A percentile compares a stretch with the other conserved stretches of the same genome.
phyloP scores from a whole-genome alignment of 257 asterid genomes.

The Phtheirospermum japonicum region DNA sequence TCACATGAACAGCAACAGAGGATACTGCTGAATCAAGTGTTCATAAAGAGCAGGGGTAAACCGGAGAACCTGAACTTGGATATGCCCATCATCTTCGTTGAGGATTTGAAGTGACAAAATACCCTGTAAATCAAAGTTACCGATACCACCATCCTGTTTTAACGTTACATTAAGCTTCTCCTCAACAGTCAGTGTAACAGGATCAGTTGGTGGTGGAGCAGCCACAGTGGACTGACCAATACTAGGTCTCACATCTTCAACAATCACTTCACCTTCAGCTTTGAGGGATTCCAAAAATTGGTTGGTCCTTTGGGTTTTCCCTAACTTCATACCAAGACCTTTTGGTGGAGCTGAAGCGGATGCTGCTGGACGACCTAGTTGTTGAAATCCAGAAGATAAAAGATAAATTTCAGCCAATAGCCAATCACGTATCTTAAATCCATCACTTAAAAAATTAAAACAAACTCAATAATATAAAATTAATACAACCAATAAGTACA shows the following conservation, averaged over 20 bases:
- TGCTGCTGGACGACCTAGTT: conserved; percentile 68
- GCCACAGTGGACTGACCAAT: conserved; percentile 65
- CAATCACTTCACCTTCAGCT: conserved; percentile 89
- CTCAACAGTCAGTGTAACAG: conserved; percentile 80
- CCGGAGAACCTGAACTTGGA: conserved; percentile 83
- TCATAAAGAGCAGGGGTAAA: conserved; percentile 16
- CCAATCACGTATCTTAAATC: conserved; percentile 14
- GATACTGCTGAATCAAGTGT: conserved; percentile 11
- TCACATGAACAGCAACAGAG: conserved; percentile 17
- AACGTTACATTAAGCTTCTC: conserved; percentile 72
- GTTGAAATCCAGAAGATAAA: conserved; percentile 22
- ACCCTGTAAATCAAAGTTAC: conserved; percentile 87
- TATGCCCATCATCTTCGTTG: conserved; percentile 75
- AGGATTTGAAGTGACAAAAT: conserved; percentile 78
- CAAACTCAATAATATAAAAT: neutral
- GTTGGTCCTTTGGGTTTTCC: conserved; percentile 74
- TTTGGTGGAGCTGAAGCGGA: conserved; percentile 84
- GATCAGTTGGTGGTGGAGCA: conserved; percentile 76
- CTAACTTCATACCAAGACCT: conserved; percentile 88
- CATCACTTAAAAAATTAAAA: neutral
- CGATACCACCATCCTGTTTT: conserved; percentile 84
- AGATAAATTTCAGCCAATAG: conserved; percentile 20
- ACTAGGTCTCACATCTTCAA: conserved; percentile 79
- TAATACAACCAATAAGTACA: conserved; percentile 12
- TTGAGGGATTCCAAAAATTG: conserved; percentile 88